Evolutionary conservation across 441 rosid species (phyloP), one percentile per base, ranked within the genome.

Genomic region (Gossypium trilobum): DNA sequence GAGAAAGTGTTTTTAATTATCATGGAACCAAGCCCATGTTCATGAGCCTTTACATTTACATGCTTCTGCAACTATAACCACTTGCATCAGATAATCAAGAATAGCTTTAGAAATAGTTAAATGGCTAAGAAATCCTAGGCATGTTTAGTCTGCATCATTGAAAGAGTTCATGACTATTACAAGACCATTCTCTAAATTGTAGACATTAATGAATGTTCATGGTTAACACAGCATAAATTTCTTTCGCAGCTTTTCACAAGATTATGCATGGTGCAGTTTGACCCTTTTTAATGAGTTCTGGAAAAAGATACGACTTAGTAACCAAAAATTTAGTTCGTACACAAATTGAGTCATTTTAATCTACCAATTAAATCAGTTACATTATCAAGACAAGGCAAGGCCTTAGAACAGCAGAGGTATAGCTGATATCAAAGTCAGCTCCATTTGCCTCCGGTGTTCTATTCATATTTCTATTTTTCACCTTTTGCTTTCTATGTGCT

Each of bases 11-110:
- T 20, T 5, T 39, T 10, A 68, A 94, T 86, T 66, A 88, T 78
- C 80, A 90, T 87, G 23, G 94, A 89, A 11, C 79, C 91, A 52
- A 56, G 85, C 86, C 91, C 95, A 76, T 86, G 92, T 83, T 89
- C 87, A 20, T 86, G 87, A 31, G 71, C 71, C 78, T 87, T 22
- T 44, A 44, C 33, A 64, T 87, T 22, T 44, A 44, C 33, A 64
- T 92, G 88, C 81, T 86, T 90, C 97, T 88, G 88, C 63, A 82
- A 71, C 73, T 20, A 82, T 58, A 70, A 80, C 59, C 73, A 52
- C 63, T 4, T 54, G 64, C 39, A 73, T 57, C 42, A 63, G 29
- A 75, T 71, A 60, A 51, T 73, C 55, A 29, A 16, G 7, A 73
- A 50, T 51, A 29, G 52, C 25, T 59, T 51, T 70, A 7, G 31